Percentiles rank a stretch among this genome's conserved stretches.
Conservation (phyloP, 129 eudicot species). For the Mikania micrantha region DNA sequence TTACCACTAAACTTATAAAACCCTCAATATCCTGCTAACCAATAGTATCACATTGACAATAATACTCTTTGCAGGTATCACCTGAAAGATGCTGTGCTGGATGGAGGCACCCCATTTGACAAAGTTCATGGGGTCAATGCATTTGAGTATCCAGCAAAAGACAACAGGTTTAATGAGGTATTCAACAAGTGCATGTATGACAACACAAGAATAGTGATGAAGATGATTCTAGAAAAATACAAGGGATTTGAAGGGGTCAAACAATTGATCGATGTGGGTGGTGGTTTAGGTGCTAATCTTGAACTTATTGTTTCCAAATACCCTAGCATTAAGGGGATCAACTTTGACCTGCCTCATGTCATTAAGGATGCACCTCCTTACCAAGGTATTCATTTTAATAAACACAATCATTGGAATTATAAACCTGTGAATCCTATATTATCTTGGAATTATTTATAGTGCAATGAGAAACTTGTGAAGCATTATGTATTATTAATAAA, state of each 20-base stretch:
- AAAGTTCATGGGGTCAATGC: conserved; percentile 45
- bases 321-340: conserved; percentile 31
- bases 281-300: conserved; percentile 40
- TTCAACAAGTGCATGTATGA: conserved; percentile 33
- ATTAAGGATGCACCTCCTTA: conserved; percentile 30
- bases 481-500: too few species aligned
- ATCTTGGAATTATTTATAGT: too few species aligned
- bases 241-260: conserved; percentile 35
- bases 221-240: conserved; percentile 33
- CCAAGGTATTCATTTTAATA: conserved; percentile 18
- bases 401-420: too few species aligned
- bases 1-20: too few species aligned
- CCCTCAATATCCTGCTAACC: too few species aligned
- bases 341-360: conserved; percentile 36
- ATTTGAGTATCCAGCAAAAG: conserved; percentile 30
- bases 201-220: conserved; percentile 24
- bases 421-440: too few species aligned
- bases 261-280: conserved; percentile 40
- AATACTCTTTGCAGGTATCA: conserved; percentile 34
- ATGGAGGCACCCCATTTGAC: conserved; percentile 41
- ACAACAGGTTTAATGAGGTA: conserved; percentile 26
- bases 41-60: too few species aligned
- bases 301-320: conserved; percentile 29
- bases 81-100: conserved; percentile 35
- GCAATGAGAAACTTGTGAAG: too few species aligned